Conservation (phyloP, 1,139 yeast species). For the Hanseniaspora sp. region DNA sequence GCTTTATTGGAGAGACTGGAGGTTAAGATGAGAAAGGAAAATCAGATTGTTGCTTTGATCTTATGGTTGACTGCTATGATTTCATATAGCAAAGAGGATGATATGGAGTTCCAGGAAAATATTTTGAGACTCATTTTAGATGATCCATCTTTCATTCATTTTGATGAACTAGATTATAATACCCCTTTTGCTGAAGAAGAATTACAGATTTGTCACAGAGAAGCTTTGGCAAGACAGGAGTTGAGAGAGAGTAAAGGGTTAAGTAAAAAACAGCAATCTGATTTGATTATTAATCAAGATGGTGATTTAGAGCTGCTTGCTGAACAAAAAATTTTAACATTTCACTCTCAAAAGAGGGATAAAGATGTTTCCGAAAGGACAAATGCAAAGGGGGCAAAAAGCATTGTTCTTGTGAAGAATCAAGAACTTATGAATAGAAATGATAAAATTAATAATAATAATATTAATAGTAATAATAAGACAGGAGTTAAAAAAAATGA, state of each 20-base stretch:
- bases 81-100: constrained; percentile 10
- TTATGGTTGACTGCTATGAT: constrained; percentile 11
- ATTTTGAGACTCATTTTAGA: constrained; percentile 7
- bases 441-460: no score
- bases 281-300: background rate
- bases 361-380: background rate
- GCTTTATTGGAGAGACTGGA: background rate
- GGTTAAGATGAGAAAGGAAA: constrained; percentile 2
- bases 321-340: background rate
- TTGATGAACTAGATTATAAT: constrained; percentile 8
- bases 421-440: background rate
- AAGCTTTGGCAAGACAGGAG: background rate
- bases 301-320: background rate
- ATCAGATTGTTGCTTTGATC: constrained; percentile 5
- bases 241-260: background rate
- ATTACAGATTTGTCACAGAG: background rate
- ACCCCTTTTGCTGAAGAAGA: background rate
- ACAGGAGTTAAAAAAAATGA: background rate
- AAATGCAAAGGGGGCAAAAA: background rate
- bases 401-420: background rate
- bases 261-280: background rate
- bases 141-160: constrained; percentile 1
- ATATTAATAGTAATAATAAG: no score
- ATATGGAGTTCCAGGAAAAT: constrained; percentile 10
- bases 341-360: no score